Evolutionary conservation across 257 asterid species (phyloP), one percentile per base, ranked within the genome.

Genomic region (Avicennia marina): DNA sequence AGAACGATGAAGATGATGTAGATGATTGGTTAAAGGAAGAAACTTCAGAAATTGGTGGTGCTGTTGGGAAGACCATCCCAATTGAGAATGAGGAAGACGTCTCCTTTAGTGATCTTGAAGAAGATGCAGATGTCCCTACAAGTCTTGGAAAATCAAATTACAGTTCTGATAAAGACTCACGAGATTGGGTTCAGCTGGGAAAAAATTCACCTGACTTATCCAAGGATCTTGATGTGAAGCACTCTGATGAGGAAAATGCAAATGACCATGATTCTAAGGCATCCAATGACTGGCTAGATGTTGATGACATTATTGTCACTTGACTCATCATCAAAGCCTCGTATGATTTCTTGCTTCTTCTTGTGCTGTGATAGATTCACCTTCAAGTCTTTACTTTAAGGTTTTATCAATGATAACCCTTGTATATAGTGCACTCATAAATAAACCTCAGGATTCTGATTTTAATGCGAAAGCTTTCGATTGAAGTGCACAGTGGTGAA

Each of bases 11-110:
- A 33, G 91, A 93, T 46, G 96, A 86, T 60, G 84, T 66, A 31
- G 98, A 89, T 72, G 99, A 84, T 74, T 94, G 99, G 99, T 72
- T 94, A 48, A 81, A 84, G 77, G 99, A 94, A 73, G 97, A 89
- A 68, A 65, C 66, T 62, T 32, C 78, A 3, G 99, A 79, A 64
- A 56, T 43, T 19, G 76, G 71, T 21, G 76, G 64, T 29, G 40
- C 61, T 24, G 65, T 60, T 65, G 79, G 81, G 55, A 66, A 81
- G 56, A 56, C 71, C 40, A 76, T 75, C 42, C 80, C 81, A 26
- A 61, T 86, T 20, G 91, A 77, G 72, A 78, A 82, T 26, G 99
- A 94, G 11, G 99, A 93, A 22, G 99, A 89, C 15, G 99, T 94
- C 56, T 86, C 99, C 1, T 94, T 94, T 53, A 94, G 99, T 65